Percentiles rank a stretch among this genome's conserved stretches.
These are phyloP conservation scores for Xylariaceae sp. DNA, from an alignment of 2,329 filamentous ascomycete genomes.

Conservation along the genomic window DNA sequence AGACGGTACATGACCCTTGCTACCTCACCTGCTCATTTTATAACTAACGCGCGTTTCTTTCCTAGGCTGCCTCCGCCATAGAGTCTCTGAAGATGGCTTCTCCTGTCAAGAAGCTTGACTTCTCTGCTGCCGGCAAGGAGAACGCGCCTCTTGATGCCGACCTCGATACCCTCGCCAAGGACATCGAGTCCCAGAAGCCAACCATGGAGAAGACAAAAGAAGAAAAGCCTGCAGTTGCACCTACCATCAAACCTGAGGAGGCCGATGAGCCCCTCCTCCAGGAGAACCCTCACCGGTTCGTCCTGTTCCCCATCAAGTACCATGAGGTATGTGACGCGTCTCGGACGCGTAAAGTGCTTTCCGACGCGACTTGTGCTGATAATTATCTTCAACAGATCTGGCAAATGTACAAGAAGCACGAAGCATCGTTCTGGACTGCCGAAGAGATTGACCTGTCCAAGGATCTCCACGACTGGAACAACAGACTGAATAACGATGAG, in stretches of 20 bases:
- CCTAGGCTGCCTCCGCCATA: constrained; percentile 82
- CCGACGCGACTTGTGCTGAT: constrained; percentile 43
- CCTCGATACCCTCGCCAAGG: constrained; percentile 54
- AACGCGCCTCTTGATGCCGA: constrained; percentile 63
- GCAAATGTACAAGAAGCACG: constrained; percentile 99
- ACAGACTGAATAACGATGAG: constrained; percentile 94
- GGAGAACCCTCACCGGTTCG: constrained; percentile 95
- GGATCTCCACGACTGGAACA: constrained; percentile 99
- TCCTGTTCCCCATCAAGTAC: constrained; percentile 98
- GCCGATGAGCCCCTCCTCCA: constrained; percentile 86
- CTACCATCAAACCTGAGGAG: constrained; percentile 68
- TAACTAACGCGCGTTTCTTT: constrained; percentile 27
- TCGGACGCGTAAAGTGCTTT: constrained; percentile 69
- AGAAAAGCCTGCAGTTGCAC: constrained; percentile 45
- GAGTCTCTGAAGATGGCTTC: constrained; percentile 92
- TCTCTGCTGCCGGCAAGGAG: constrained; percentile 76
- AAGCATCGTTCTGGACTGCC: constrained; percentile 99
- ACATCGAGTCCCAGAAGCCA: constrained; percentile 65
- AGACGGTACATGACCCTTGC: constrained; percentile 53
- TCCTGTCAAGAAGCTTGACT: constrained; percentile 86
- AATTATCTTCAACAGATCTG: constrained; percentile 70
- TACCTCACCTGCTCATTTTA: constrained; percentile 16
- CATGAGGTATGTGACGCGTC: constrained; percentile 80
- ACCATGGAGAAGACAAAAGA: constrained; percentile 51
- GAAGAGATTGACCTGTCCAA: constrained; percentile 99